Conservation (phyloP, 176 grass and related monocot species). For the Carex kokanica region DNA sequence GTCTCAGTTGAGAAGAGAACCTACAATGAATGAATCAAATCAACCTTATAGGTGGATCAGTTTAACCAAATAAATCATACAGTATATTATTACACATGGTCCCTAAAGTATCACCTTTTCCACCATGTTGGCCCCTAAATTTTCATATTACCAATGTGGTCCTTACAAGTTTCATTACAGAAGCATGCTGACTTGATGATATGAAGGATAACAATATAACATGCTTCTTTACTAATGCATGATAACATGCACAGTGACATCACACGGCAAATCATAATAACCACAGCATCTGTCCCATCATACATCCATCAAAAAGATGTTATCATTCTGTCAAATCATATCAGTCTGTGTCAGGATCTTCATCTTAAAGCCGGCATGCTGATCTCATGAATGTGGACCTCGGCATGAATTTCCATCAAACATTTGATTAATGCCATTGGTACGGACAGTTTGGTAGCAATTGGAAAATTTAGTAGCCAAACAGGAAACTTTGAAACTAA, state of each 20-base stretch:
- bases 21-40: conserved; percentile 48
- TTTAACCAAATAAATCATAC: not conserved
- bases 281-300: not conserved
- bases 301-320: not conserved
- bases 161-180: not conserved
- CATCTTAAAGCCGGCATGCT: not conserved
- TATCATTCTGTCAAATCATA: not conserved
- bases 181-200: conserved; percentile 12
- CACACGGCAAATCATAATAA: not conserved
- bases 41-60: not conserved
- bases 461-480: not conserved
- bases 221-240: conserved; percentile 6
- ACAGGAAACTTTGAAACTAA: not conserved
- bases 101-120: not conserved
- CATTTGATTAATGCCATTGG: not conserved
- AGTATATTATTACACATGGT: not conserved
- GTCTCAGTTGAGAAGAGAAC: conserved; percentile 96
- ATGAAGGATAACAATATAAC: too few species aligned
- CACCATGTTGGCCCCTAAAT: not conserved
- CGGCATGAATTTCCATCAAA: not conserved
- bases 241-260: not conserved
- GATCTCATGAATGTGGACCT: not conserved
- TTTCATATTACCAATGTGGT: conserved; percentile 1
- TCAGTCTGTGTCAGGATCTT: not conserved
- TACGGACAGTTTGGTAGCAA: not conserved